Evolutionary conservation across 345 rosid genomes (phyloP).

Genomic region (Citrus trifoliata): DNA sequence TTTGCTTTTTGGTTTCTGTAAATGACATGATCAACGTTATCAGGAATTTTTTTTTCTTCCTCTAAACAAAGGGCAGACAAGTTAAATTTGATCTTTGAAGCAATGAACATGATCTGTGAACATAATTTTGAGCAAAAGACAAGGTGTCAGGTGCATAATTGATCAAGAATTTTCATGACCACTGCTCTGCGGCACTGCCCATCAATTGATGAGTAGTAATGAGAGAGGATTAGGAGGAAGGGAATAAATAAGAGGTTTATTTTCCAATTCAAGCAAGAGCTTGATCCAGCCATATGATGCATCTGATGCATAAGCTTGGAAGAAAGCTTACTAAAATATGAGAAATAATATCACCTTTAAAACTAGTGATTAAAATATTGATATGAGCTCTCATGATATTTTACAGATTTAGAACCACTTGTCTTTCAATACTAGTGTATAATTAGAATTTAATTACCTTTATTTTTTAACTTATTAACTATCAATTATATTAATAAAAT

Average conservation of each 20-base stretch:
- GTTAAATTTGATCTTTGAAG: not conserved
- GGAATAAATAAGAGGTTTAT: too few species aligned
- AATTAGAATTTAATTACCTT: too few species aligned
- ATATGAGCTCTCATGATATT: accelerated
- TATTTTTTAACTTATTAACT: too few species aligned
- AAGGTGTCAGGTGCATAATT: not conserved
- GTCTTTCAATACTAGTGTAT: too few species aligned
- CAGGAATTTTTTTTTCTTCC: not conserved
- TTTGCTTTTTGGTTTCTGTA: too few species aligned
- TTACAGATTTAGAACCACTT: too few species aligned
- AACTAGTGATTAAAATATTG: accelerated
- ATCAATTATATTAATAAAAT: accelerated
- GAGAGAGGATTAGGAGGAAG: too few species aligned
- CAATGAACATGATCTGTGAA: not conserved
- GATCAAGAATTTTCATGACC: not conserved
- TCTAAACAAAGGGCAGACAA: not conserved
- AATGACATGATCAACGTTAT: not conserved
- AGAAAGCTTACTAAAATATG: not conserved
- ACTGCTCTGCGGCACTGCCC: too few species aligned
- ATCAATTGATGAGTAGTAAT: too few species aligned
- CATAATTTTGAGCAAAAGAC: not conserved
- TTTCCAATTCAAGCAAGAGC: too few species aligned
- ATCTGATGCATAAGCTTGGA: too few species aligned
- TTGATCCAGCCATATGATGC: too few species aligned
- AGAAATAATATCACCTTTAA: slow-evolving; percentile 45